Evolutionary conservation across 2,329 filamentous ascomycete species (phyloP).

Genomic region (Penicillium sp.): DNA sequence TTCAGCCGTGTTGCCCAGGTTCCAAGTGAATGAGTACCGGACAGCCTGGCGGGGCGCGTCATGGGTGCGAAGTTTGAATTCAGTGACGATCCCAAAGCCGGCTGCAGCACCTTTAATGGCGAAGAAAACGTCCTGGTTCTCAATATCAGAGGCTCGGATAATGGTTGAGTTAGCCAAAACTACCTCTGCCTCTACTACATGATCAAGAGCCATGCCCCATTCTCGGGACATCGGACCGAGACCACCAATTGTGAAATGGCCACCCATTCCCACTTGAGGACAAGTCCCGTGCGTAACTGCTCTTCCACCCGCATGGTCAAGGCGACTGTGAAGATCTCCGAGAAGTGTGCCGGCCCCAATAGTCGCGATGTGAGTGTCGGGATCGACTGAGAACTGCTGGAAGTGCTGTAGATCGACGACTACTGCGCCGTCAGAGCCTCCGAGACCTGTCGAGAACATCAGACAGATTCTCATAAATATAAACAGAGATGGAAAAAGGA

Average conservation of each 20-base stretch:
- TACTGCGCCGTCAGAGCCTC: slow-evolving; percentile 30
- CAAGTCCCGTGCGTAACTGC: slow-evolving; percentile 41
- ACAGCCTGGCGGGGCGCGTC: slow-evolving; percentile 46
- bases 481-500: neutral
- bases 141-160: slow-evolving; percentile 26
- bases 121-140: slow-evolving; percentile 34
- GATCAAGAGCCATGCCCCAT: slow-evolving; percentile 52
- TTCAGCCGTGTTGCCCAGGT: slow-evolving; percentile 46
- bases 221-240: slow-evolving; percentile 42
- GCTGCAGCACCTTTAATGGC: slow-evolving; percentile 37
- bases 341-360: slow-evolving; percentile 35
- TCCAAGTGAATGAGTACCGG: slow-evolving; percentile 56
- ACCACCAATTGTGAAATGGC: slow-evolving; percentile 41
- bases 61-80: slow-evolving; percentile 38
- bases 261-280: slow-evolving; percentile 38
- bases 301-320: slow-evolving; percentile 28
- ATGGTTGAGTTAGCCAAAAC: slow-evolving; percentile 43
- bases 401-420: slow-evolving; percentile 33
- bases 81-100: slow-evolving; percentile 39
- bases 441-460: slow-evolving; percentile 23
- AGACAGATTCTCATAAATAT: neutral
- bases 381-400: slow-evolving; percentile 32
- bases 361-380: slow-evolving; percentile 30
- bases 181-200: slow-evolving; percentile 47
- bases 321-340: slow-evolving; percentile 30